Evolutionary conservation across 1,284 basidiomycete species (phyloP).

Genomic region (Ustilago bromivora): DNA sequence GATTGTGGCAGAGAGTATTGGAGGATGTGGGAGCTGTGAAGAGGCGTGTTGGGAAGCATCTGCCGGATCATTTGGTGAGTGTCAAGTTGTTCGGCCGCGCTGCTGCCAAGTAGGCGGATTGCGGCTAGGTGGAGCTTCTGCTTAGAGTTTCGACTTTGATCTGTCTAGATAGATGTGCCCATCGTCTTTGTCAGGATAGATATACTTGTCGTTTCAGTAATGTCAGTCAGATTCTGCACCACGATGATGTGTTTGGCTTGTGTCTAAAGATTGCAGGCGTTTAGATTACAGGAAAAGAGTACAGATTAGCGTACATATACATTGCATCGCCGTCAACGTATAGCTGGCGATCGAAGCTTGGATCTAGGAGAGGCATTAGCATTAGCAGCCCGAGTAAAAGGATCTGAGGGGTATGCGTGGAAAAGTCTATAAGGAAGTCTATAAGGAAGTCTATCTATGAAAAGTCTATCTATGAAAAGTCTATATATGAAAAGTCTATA

Average conservation of each 20-base stretch:
- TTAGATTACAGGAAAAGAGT: conserved; percentile 4
- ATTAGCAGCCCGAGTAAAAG: neutral
- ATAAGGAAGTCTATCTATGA: neutral
- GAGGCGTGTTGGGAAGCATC: conserved; percentile 20
- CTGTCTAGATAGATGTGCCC: neutral
- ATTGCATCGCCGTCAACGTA: neutral
- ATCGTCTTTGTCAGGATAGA: neutral
- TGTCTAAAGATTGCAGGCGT: neutral
- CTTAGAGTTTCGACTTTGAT: neutral
- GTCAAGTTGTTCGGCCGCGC: conserved; percentile 24
- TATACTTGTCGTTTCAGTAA: neutral
- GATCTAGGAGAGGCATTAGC: neutral
- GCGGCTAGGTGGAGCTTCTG: neutral
- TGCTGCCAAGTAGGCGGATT: neutral
- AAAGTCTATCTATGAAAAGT: neutral
- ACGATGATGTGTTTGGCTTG: neutral
- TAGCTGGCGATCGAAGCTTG: too few relatives aligned
- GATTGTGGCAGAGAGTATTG: conserved; percentile 51
- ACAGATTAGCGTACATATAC: conserved; percentile 1
- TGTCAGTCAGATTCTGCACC: neutral
- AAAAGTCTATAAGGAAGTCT: neutral
- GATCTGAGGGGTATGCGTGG: neutral
- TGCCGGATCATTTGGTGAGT: conserved; percentile 44
- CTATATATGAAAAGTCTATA: neutral
- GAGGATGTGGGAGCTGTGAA: conserved; percentile 43